A percentile compares a stretch with the other conserved stretches of the same genome.
Evolutionary conservation across 768 basidiomycete genomes (phyloP).

Genomic region (Auricularia sp.): DNA sequence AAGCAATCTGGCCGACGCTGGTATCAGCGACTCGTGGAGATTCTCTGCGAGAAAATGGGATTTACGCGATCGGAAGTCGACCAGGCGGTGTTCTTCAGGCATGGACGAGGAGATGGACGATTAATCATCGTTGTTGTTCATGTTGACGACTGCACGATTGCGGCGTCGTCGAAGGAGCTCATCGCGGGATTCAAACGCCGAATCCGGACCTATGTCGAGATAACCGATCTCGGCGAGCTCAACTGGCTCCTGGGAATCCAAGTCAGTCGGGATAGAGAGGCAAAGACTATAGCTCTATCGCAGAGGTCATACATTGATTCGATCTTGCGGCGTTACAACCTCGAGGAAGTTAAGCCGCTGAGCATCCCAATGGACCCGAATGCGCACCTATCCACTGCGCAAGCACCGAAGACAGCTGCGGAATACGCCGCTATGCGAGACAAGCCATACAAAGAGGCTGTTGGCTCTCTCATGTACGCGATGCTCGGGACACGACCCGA

Average conservation of each 20-base stretch:
- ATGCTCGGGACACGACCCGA: slow-evolving; percentile 20
- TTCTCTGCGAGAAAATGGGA: neutral
- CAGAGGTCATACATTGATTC: slow-evolving; percentile 11
- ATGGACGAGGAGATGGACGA: neutral
- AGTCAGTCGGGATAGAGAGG: slow-evolving; percentile 1
- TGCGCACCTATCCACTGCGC: neutral
- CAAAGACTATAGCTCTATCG: slow-evolving; percentile 6
- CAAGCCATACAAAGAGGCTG: slow-evolving; percentile 11
- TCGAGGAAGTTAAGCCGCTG: slow-evolving; percentile 4
- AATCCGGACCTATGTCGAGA: slow-evolving; percentile 14
- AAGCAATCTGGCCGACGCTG: slow-evolving; percentile 6
- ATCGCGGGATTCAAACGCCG: slow-evolving; percentile 17
- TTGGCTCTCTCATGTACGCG: slow-evolving; percentile 12
- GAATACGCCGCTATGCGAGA: slow-evolving; percentile 6
- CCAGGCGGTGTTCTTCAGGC: neutral
- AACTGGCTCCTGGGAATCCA: slow-evolving; percentile 9
- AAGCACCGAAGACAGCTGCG: slow-evolving; percentile 3
- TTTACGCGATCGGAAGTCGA: slow-evolving; percentile 7
- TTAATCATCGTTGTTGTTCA: slow-evolving; percentile 9
- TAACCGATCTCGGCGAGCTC: slow-evolving; percentile 18
- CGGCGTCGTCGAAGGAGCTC: slow-evolving; percentile 8
- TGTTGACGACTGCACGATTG: slow-evolving; percentile 25
- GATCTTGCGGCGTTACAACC: slow-evolving; percentile 9
- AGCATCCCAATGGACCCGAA: slow-evolving; percentile 13
- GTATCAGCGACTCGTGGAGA: slow-evolving; percentile 8